Conservation (phyloP, 192 early-diverging fungal species). For the Tieghemiomyces parasiticus region DNA sequence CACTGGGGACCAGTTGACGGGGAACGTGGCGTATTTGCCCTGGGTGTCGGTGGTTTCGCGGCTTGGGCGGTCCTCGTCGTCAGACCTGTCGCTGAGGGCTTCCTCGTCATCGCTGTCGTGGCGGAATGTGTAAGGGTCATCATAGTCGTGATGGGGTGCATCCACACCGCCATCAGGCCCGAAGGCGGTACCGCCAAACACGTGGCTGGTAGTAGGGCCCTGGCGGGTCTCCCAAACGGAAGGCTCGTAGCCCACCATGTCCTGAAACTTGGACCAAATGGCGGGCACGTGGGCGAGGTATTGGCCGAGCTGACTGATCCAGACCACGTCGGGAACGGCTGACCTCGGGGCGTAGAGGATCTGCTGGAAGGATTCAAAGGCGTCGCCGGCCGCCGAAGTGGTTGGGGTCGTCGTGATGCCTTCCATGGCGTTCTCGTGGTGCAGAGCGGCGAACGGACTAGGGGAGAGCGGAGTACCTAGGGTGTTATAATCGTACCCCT, state of each 20-base stretch:
- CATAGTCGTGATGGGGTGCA: neutral
- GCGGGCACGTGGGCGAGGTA: neutral
- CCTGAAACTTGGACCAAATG: constrained; percentile 2
- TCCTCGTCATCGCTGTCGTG: neutral
- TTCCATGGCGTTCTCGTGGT: neutral
- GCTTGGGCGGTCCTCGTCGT: neutral
- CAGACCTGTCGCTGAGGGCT: neutral
- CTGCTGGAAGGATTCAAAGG: neutral
- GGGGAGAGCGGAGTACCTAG: neutral
- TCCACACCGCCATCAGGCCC: neutral
- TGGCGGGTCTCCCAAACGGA: neutral
- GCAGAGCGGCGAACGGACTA: neutral
- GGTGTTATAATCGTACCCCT: neutral
- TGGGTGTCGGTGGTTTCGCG: neutral
- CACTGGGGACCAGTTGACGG: neutral
- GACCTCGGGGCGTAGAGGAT: constrained; percentile 3
- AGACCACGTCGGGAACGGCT: constrained; percentile 2
- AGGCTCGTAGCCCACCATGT: constrained; percentile 10
- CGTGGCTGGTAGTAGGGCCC: neutral
- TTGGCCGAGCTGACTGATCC: neutral
- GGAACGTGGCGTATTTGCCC: neutral
- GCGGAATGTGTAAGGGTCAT: neutral
- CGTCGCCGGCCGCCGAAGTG: neutral
- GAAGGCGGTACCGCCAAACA: neutral
- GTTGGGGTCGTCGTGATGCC: neutral